A percentile compares a stretch with the other conserved stretches of the same genome.
Evolutionary conservation across 2,329 filamentous ascomycete genomes (phyloP).

Genomic region (Tympanopsis confertula): DNA sequence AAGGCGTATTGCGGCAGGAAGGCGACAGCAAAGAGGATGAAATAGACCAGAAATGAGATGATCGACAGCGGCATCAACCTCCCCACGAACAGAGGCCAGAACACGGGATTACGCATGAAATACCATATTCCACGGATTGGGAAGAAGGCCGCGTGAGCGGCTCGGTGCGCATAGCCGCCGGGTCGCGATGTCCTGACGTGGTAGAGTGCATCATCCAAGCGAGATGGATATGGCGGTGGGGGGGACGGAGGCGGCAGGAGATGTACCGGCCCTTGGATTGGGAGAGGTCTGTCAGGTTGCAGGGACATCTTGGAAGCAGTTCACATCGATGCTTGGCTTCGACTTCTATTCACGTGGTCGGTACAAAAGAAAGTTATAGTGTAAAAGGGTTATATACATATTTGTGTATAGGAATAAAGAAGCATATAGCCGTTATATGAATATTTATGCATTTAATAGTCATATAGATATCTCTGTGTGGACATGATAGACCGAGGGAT

Average conservation of each 20-base stretch:
- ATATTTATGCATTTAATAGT: too few species aligned
- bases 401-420: too few species aligned
- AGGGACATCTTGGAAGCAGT: too few species aligned
- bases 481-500: too few species aligned
- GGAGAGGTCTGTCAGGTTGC: too few species aligned
- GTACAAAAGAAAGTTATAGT: too few species aligned
- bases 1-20: constrained; percentile 86
- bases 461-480: too few species aligned
- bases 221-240: not conserved
- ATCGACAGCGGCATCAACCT: constrained; percentile 72
- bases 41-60: constrained; percentile 71
- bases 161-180: constrained; percentile 28
- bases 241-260: not conserved
- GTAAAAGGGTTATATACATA: too few species aligned
- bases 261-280: too few species aligned
- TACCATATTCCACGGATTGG: constrained; percentile 69
- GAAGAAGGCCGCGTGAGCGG: constrained; percentile 35
- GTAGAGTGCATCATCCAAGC: not conserved
- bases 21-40: constrained; percentile 76
- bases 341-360: too few species aligned
- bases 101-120: constrained; percentile 64
- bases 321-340: too few species aligned
- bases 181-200: constrained; percentile 13
- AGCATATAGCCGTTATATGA: too few species aligned
- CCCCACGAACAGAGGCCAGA: constrained; percentile 69